Percentiles rank a stretch among this genome's conserved stretches.
Evolutionary conservation across 1,284 basidiomycete genomes (phyloP).

Genomic region (Ceratorhiza oryzae-sativae): DNA sequence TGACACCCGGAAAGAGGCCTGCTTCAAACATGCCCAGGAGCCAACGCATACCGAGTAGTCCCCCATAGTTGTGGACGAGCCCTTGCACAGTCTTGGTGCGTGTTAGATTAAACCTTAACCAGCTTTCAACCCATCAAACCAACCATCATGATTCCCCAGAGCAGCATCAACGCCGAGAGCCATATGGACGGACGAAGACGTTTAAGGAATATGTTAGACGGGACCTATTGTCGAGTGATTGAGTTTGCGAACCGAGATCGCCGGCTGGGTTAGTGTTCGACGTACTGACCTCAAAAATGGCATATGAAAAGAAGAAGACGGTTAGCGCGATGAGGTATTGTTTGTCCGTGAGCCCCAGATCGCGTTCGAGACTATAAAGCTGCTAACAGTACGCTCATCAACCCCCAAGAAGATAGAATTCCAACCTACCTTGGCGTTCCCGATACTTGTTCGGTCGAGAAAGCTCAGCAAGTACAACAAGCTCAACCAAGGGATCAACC

Average conservation of each 20-base stretch:
- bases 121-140: not conserved
- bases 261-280: slow-evolving; percentile 30
- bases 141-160: slow-evolving; percentile 42
- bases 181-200: slow-evolving; percentile 38
- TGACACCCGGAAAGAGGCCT: slow-evolving; percentile 53
- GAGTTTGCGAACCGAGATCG: not conserved
- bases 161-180: slow-evolving; percentile 39
- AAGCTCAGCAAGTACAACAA: slow-evolving; percentile 53
- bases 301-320: slow-evolving; percentile 45
- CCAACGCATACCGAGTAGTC: slow-evolving; percentile 47
- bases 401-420: slow-evolving; percentile 46
- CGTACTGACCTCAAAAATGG: slow-evolving; percentile 30
- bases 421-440: slow-evolving; percentile 44
- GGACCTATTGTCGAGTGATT: slow-evolving; percentile 9
- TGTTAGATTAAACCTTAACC: not conserved
- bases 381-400: slow-evolving; percentile 44
- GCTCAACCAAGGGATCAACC: slow-evolving; percentile 46
- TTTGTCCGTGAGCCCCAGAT: slow-evolving; percentile 47
- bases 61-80: slow-evolving; percentile 50
- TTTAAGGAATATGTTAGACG: slow-evolving; percentile 40
- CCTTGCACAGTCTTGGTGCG: slow-evolving; percentile 44
- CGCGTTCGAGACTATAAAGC: slow-evolving; percentile 49
- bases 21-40: slow-evolving; percentile 45
- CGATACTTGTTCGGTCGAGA: slow-evolving; percentile 51
- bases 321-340: slow-evolving; percentile 41